Base-by-base conservation (phyloP, 306 rosid species). In the Pyrus pyrifolia region DNA sequence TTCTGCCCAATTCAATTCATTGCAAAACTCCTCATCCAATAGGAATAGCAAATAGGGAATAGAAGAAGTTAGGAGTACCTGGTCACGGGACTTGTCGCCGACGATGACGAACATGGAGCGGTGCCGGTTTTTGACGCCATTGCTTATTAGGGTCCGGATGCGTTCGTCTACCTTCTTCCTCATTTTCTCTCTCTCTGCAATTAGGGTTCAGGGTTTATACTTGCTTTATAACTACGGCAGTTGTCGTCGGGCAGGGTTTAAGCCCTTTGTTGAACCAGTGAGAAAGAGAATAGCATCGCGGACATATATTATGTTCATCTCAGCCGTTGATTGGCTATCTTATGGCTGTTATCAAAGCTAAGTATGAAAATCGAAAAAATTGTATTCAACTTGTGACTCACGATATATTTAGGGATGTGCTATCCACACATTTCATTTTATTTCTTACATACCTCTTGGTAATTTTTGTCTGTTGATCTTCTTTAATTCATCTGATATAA, bases 141-240 rank as follows among this genome's bases (percentile, higher is more conserved):
- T 95, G 42, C 90, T 97, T 29, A 95, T 90, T 12, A 95, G 88
- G 81, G 96, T 92, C 73, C 99, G 81, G 83, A 95, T 92, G 55
- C 99, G 91, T 25, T 92, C 97, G 57, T 95, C 99, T 4, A 92
- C 97, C 80, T 92, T 95, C 89, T 92, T 92, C 96, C 97, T 95
- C 99, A 95, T 87, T 49, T 18, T 69, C 42, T 40, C 35, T 30
- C 13, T 14, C 64, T 55, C 42, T 38, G 64, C 64, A 61, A 61
- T 27, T 61, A 30, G 33, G 29, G 18, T 61, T 61, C 8, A 10
- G 9, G 8, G 10, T 61, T 27, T 61, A 13, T 58, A 58, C 23
- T 58, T 58, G 62, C 59, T 53, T n/a, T 19, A 59, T 51, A 51
- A 17, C 8, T 15, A 15, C 21, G 55, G 55, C 64, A 11, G 64